Evolutionary conservation across 148 eudicot species (phyloP), one percentile per base, ranked within the genome.

Genomic region (Amaranthus hypochondriacus): DNA sequence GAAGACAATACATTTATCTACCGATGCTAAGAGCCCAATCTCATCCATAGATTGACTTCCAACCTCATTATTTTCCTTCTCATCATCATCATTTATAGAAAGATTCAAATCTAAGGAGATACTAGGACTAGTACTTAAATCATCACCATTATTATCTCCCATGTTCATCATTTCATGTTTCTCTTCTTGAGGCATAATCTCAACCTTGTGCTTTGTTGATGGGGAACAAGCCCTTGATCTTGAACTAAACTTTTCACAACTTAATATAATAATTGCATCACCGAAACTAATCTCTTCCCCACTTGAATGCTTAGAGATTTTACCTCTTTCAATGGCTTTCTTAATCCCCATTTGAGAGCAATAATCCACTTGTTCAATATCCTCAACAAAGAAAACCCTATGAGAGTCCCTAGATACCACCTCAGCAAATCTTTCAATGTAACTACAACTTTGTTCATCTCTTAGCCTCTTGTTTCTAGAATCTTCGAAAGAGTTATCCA

Each of bases 331-430:
- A 14, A 86, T 91, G 3, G 96, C 96, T 76, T 81, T 86, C 77
- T 89, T 91, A 5, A 94, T 81, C 0, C 91, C 85, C 79, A 88
- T 74, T 81, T 82, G 89, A 67, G 93, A 89, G 64, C 77, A 73
- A 69, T 82, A 85, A 73, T 94, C 98, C 2, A 83, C 87, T 74
- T 89, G 87, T 52, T 91, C 93, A 52, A 91, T 78, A 66, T 88
- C 96, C 47, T 94, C 97, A 4, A 91, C 71, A 54, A 89, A 88
- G 79, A 94, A 94, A 49, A 94, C 96, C 63, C 98, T 84, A 73
- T 81, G 93, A 42, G 91, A 91, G 75, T 94, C 86, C 0, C 39
- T n/a, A 0, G 70, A 74, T 72, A 89, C 77, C 6, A 84, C 88
- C 50, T 83, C 82, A 0, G 76, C 84, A 63, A 94, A 86, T 62